Base-by-base conservation (phyloP, 345 rosid species). In the Lepidium didymum region DNA sequence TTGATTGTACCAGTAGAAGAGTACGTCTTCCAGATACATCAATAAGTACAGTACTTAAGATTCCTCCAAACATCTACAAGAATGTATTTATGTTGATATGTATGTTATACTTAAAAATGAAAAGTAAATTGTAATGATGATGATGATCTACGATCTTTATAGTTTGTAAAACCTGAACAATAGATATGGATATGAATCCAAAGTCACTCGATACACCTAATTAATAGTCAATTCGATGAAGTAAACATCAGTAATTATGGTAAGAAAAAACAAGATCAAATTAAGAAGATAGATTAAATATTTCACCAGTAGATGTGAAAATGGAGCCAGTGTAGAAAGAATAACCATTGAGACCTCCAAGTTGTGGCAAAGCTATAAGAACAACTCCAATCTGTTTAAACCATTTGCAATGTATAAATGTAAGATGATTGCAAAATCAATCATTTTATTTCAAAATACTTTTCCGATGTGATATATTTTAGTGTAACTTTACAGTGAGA, bases 1-100 rank as follows among this genome's bases (percentile, higher is more conserved):
- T 11, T 52, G 65, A 77, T 35, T 42, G 56, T 77, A 90, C 98
- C 92, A 92, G 37, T 64, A 92, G 69, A 53, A 92, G 92, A 0
- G 85, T 84, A 41, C 92, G 74, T 76, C 96, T 75, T 47, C 98
- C 98, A 0, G 88, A 85, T 75, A 80, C 75, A 63, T 89, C 98
- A 77, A 89, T 72, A 75, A 92, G 75, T 33, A 82, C 27, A 4
- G 79, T 85, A 55, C 96, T 96, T 61, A 92, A 45, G 54, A 78
- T 53, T 11, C 90, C 85, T 88, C 84, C 83, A 34, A 90, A 85
- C 78, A 87, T 62, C 97, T 91, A 78, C 64, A 69, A 35, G 10
- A 61, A 8, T 64, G 19, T n/a, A n/a, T n/a, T n/a, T n/a, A n/a
- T n/a, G n/a, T n/a, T n/a, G n/a, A n/a, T n/a, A n/a, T n/a, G n/a